Evolutionary conservation across 306 rosid genomes (phyloP).

Genomic region (cucumber (Cucumis sativus)): Cucumber_9930_V3 NC_026659.2:23648501-23649000

Average conservation of each 20-base stretch:
- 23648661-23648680: constrained; percentile 72
- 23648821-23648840: constrained; percentile 74
- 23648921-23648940: constrained; percentile 60
- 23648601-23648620: constrained; percentile 29
- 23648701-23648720: constrained; percentile 86
- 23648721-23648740: constrained; percentile 37
- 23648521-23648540: constrained; percentile 71
- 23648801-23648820: constrained; percentile 96
- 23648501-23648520: constrained; percentile 59
- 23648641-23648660: constrained; percentile 70
- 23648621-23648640: constrained; percentile 42
- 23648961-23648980: constrained; percentile 71
- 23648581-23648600: constrained; percentile 33
- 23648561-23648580: constrained; percentile 16
- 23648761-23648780: constrained; percentile 43
- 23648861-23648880: constrained; percentile 69
- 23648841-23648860: constrained; percentile 76
- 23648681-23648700: constrained; percentile 90
- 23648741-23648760: constrained; percentile 13
- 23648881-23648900: constrained; percentile 41
- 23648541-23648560: constrained; percentile 57
- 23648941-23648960: constrained; percentile 83
- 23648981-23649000: constrained; percentile 47
- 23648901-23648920: constrained; percentile 39
- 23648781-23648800: constrained; percentile 47